phyloP scores from a whole-genome alignment of 2,329 filamentous ascomycete genomes.

The Rutstroemia sp. region DNA sequence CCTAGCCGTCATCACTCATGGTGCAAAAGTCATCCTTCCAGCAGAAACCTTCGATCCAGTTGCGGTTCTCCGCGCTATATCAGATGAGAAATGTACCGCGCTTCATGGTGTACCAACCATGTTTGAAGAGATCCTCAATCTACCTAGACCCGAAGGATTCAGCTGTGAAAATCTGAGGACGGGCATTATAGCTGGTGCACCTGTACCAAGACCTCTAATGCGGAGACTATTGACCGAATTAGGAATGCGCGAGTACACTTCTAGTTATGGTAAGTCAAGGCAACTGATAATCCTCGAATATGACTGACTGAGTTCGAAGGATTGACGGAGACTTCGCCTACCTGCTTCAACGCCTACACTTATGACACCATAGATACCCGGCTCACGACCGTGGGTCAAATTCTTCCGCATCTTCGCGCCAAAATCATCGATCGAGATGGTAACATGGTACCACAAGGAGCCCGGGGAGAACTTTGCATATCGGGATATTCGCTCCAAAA shows the following conservation, averaged over 20 bases:
- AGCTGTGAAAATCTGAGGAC: conserved; percentile 52
- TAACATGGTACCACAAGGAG: conserved; percentile 48
- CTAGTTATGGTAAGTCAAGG: conserved; percentile 31
- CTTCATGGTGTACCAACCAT: conserved; percentile 79
- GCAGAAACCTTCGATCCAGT: conserved; percentile 64
- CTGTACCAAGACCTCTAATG: conserved; percentile 70
- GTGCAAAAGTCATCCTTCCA: conserved; percentile 69
- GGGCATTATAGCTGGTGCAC: conserved; percentile 72
- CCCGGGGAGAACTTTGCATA: conserved; percentile 39
- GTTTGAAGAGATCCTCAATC: conserved; percentile 31
- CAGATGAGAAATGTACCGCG: conserved; percentile 62
- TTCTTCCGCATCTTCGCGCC: conserved; percentile 68
- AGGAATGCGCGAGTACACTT: conserved; percentile 59
- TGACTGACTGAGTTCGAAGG: conserved; percentile 7
- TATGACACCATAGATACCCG: conserved; percentile 61
- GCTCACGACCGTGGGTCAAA: conserved; percentile 64
- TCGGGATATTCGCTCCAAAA: conserved; percentile 49
- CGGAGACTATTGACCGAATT: conserved; percentile 61
- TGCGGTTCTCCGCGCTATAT: conserved; percentile 59
- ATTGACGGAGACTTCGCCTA: conserved; percentile 71
- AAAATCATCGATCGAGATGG: conserved; percentile 58
- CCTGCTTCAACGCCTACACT: conserved; percentile 73
- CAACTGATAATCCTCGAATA: background rate
- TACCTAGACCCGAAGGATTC: conserved; percentile 8
- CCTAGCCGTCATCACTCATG: conserved; percentile 26